These are phyloP conservation scores for Plicaturopsis crispa DNA, from an alignment of 768 basidiomycete genomes.

Conservation along the genomic window DNA sequence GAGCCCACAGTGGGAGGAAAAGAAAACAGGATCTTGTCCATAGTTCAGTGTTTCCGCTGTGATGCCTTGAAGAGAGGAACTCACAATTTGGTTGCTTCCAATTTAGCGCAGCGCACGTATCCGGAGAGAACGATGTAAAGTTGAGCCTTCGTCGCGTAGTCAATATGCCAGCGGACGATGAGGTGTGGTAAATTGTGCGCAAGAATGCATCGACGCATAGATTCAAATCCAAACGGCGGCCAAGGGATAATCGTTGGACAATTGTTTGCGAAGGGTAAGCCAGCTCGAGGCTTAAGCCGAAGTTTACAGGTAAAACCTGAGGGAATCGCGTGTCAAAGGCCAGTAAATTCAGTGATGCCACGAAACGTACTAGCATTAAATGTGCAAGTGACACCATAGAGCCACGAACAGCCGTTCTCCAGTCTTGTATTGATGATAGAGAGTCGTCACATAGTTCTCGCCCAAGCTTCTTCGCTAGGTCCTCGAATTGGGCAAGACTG, in stretches of 20 bases:
- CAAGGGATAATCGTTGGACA: conserved; percentile 31
- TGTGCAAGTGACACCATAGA: conserved; percentile 69
- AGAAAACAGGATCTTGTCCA: conserved; percentile 84
- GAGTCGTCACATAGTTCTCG: conserved; percentile 33
- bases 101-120: conserved; percentile 84
- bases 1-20: conserved; percentile 82
- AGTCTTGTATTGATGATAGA: conserved; percentile 27
- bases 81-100: conserved; percentile 99
- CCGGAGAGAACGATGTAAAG: conserved; percentile 90
- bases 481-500: conserved; percentile 72
- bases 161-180: conserved; percentile 40
- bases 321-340: not conserved
- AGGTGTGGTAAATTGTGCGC: conserved; percentile 70
- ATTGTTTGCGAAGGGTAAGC: conserved; percentile 60
- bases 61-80: no score
- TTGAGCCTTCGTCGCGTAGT: conserved; percentile 68
- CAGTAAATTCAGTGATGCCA: conserved; percentile 6
- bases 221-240: conserved; percentile 66
- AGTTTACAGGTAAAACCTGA: conserved; percentile 48
- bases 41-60: no score
- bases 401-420: conserved; percentile 36
- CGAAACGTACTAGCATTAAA: conserved; percentile 58
- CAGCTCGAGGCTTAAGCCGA: conserved; percentile 81
- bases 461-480: conserved; percentile 47
- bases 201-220: conserved; percentile 79